A percentile compares a stretch with the other conserved stretches of the same genome.
phyloP scores from a whole-genome alignment of 805 yeast genomes.

The Myxozyma monticola region DNA sequence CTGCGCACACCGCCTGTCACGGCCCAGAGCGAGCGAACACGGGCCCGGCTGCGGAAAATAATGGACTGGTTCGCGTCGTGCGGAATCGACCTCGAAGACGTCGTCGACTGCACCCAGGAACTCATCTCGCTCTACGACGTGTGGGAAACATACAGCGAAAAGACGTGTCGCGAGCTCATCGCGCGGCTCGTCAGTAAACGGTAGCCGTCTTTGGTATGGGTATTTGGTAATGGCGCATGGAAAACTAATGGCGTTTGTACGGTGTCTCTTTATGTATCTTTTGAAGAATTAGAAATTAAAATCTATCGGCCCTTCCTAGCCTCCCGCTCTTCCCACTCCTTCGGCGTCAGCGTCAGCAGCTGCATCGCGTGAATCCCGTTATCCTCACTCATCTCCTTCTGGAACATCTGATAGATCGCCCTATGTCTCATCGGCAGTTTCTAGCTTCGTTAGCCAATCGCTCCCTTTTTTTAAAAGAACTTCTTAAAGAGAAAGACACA shows the following conservation, averaged over 20 bases:
- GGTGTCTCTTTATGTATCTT: not conserved
- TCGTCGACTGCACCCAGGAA: slow-evolving; percentile 82
- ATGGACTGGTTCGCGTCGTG: slow-evolving; percentile 70
- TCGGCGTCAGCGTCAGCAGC: slow-evolving; percentile 73
- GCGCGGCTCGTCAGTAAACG: slow-evolving; percentile 12
- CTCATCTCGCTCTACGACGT: slow-evolving; percentile 74
- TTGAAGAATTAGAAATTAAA: not conserved
- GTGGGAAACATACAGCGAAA: slow-evolving; percentile 86
- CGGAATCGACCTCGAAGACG: slow-evolving; percentile 72
- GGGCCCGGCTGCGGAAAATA: slow-evolving; percentile 52
- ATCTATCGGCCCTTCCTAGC: slow-evolving; percentile 2
- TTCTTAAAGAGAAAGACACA: slow-evolving; percentile 37
- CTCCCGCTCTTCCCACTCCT: slow-evolving; percentile 45
- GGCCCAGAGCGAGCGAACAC: slow-evolving; percentile 31
- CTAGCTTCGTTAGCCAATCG: not conserved
- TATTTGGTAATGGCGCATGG: not conserved
- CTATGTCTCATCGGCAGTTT: slow-evolving; percentile 61
- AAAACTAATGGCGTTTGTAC: not conserved
- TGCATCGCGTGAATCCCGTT: slow-evolving; percentile 87
- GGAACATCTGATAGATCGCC: slow-evolving; percentile 63
- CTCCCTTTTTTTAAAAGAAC: not conserved
- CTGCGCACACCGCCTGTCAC: slow-evolving; percentile 44
- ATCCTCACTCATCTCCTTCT: slow-evolving; percentile 62
- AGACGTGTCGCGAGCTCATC: slow-evolving; percentile 40
- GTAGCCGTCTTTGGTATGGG: not conserved